Base-by-base conservation (phyloP, 768 basidiomycete species). In the Kwoniella sp. region DNA sequence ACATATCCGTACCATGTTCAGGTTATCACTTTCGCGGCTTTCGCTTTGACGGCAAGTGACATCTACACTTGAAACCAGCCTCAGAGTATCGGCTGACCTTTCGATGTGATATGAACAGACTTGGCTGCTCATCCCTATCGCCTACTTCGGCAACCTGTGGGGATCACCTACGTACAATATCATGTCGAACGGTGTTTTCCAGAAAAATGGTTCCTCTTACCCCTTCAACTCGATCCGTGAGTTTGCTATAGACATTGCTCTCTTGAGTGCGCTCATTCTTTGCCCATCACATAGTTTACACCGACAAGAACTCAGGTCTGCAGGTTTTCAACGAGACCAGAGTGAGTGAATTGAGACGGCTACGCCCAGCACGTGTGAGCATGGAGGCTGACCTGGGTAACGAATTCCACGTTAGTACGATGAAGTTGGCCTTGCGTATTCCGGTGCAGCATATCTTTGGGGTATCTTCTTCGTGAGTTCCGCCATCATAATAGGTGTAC, bases 181-280 rank as follows among this genome's bases (percentile, higher is more conserved):
- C 51, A 61, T 61, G 60, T 61, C 60, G 17, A 61, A 61, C 37
- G 51, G 51, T 26, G 60, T 61, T 9, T 61, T 61, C 60, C 26
- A 46, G 50, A 61, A 61, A 26, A 61, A 61, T 51, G 60, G 60
- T 7, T 61, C 60, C 9, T 4, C 60, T 10, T 61, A 61, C 40
- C 60, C 60, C 29, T 61, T 61, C 60, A 61, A 53, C 27, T 12
- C 12, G 0, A 50, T 61, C 21, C 49, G 60, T 61, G 8, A 25
- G 60, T 61, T 2, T 22, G 36, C 4, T 33, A 33, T 29, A 4
- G 3, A 3, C 33, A 15, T 33, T 17, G 22, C 24, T 26, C 15
- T 27, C 8, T 10, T 47, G 33, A 5, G 7, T 33, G 33, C 33
- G 5, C 33, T 6, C 33, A 5, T 33, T 13, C 7, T 13, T 33